Evolutionary conservation across 495 filamentous ascomycete species (phyloP).

Genomic region (Aspergillus cavernicola): DNA sequence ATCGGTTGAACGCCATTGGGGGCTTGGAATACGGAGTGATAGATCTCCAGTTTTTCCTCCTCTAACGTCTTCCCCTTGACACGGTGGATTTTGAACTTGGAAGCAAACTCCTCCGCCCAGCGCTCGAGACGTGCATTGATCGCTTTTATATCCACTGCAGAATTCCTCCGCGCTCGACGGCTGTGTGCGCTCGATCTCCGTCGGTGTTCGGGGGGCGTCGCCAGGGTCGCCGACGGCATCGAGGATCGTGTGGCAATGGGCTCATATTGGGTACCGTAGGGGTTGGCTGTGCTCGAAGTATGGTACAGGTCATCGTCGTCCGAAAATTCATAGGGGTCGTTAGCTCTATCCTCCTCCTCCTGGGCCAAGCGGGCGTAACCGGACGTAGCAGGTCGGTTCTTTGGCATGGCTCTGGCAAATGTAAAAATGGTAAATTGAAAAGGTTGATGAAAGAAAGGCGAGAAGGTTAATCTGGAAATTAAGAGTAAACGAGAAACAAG

Average conservation of each 20-base stretch:
- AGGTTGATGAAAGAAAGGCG: constrained; percentile 16
- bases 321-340: constrained; percentile 61
- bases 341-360: constrained; percentile 67
- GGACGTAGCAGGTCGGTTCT: constrained; percentile 68
- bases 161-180: constrained; percentile 66
- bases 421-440: constrained; percentile 9
- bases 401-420: constrained; percentile 40
- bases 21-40: constrained; percentile 92
- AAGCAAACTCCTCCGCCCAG: constrained; percentile 98
- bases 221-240: constrained; percentile 42
- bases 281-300: constrained; percentile 55
- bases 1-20: constrained; percentile 78
- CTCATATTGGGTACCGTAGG: constrained; percentile 67
- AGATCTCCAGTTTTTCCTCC: constrained; percentile 89
- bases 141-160: constrained; percentile 95
- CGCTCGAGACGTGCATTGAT: constrained; percentile 95
- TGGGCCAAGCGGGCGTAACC: constrained; percentile 92
- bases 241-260: constrained; percentile 51
- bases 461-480: constrained; percentile 9
- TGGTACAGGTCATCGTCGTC: constrained; percentile 60
- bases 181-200: constrained; percentile 45
- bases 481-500: constrained; percentile 14
- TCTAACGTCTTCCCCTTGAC: constrained; percentile 72
- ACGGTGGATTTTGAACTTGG: constrained; percentile 86
- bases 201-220: constrained; percentile 38